A percentile compares a stretch with the other conserved stretches of the same genome.
Conservation (phyloP, 495 filamentous ascomycete genomes). For the Xylaria telfairii region DNA sequence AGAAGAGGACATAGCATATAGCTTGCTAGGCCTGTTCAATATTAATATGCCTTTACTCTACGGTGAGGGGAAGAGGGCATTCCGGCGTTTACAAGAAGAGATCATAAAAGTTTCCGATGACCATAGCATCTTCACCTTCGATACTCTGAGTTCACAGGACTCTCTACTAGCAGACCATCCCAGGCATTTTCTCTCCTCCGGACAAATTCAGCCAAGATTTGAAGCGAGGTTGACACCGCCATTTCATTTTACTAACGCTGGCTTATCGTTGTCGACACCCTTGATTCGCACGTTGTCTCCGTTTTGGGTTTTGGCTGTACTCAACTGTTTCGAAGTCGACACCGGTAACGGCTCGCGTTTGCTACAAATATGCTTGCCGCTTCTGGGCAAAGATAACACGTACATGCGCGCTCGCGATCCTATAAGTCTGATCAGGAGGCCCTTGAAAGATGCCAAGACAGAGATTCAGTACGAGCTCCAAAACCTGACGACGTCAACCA, state of each 20-base stretch:
- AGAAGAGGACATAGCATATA: conserved; percentile 32
- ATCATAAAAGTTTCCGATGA: conserved; percentile 14
- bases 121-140: conserved; percentile 14
- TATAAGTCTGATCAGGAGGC: conserved; percentile 28
- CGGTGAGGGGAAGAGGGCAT: conserved; percentile 27
- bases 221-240: conserved; percentile 28
- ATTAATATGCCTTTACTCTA: conserved; percentile 31
- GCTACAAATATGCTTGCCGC: conserved; percentile 31
- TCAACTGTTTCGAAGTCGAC: conserved; percentile 37
- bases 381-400: conserved; percentile 34
- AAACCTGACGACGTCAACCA: conserved; percentile 27
- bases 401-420: conserved; percentile 37
- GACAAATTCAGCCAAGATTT: conserved; percentile 8
- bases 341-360: conserved; percentile 13
- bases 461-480: conserved; percentile 17
- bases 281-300: conserved; percentile 36
- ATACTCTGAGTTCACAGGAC: not conserved
- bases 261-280: conserved; percentile 34
- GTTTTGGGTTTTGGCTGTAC: conserved; percentile 36
- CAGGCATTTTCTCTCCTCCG: not conserved
- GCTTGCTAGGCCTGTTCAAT: conserved; percentile 28
- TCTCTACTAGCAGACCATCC: conserved; percentile 12
- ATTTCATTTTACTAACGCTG: conserved; percentile 38
- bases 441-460: conserved; percentile 17
- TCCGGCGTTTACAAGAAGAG: conserved; percentile 13